Evolutionary conservation across 1,139 yeast genomes (phyloP).

Genomic region (Meyerozyma athensensis): DNA sequence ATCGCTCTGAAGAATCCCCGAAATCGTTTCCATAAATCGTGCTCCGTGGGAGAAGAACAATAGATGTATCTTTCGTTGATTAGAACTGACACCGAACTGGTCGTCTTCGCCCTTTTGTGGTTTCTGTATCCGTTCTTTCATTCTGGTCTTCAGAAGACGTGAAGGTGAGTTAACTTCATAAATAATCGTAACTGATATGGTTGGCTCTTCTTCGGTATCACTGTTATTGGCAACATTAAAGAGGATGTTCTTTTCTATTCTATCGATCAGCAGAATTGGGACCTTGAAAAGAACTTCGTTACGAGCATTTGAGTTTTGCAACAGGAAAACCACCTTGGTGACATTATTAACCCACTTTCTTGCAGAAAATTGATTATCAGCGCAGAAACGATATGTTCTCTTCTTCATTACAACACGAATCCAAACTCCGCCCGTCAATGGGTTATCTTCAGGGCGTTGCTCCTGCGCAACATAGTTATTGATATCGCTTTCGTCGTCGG

Average conservation of each 20-base stretch:
- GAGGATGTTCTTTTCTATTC: constrained; percentile 41
- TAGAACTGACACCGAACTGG: neutral
- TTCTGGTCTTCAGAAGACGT: neutral
- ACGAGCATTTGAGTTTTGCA: constrained; percentile 59
- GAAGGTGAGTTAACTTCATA: constrained; percentile 13
- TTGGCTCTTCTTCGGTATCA: constrained; percentile 12
- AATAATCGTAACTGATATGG: constrained; percentile 21
- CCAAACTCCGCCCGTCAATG: constrained; percentile 38
- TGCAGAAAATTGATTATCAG: constrained; percentile 72
- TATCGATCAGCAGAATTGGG: constrained; percentile 66
- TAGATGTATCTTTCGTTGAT: constrained; percentile 44
- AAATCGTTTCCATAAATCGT: constrained; percentile 16
- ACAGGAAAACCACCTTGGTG: constrained; percentile 66
- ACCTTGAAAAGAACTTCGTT: constrained; percentile 74
- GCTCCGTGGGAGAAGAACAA: constrained; percentile 51
- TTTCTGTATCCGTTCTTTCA: neutral
- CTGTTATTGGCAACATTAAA: constrained; percentile 3
- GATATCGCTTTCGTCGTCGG: constrained; percentile 24
- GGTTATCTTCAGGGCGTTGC: constrained; percentile 11
- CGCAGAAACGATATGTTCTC: constrained; percentile 59
- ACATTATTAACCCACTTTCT: constrained; percentile 74
- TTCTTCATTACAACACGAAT: constrained; percentile 53
- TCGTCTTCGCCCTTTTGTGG: neutral
- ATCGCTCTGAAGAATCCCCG: neutral
- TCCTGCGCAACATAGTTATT: constrained; percentile 16